A percentile compares a stretch with the other conserved stretches of the same genome.
Evolutionary conservation across 352 stramenopile genomes (phyloP).

Genomic region (Phytophthora pini): DNA sequence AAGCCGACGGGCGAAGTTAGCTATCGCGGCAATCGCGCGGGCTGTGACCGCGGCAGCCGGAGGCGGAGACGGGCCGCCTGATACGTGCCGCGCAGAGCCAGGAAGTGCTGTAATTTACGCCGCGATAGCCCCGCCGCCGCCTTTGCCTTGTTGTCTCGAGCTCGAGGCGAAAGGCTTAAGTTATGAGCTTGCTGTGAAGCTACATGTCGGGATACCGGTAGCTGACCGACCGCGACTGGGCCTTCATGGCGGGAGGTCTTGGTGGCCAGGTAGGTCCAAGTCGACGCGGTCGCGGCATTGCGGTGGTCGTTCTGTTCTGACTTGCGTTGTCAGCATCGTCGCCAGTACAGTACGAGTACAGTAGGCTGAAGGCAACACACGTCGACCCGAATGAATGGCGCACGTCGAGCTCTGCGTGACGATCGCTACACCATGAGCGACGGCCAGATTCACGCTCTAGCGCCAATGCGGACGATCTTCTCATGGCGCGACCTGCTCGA

Average conservation of each 20-base stretch:
- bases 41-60: slow-evolving; percentile 36
- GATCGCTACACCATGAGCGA: slow-evolving; percentile 3
- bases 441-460: background rate
- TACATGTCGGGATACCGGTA: too few species aligned
- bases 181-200: background rate
- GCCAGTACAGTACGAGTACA: slow-evolving; percentile 24
- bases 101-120: slow-evolving; percentile 29
- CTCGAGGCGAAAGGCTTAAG: background rate
- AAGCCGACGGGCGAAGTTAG: slow-evolving; percentile 25
- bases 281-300: slow-evolving; percentile 17
- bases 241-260: slow-evolving; percentile 2
- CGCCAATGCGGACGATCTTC: background rate
- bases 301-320: slow-evolving; percentile 10
- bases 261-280: background rate
- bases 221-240: background rate
- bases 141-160: background rate
- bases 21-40: slow-evolving; percentile 29
- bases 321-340: background rate
- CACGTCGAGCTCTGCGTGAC: slow-evolving; percentile 10
- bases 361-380: slow-evolving; percentile 16
- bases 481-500: background rate
- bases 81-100: slow-evolving; percentile 44
- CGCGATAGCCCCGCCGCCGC: slow-evolving; percentile 5
- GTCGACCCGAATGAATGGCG: slow-evolving; percentile 6
- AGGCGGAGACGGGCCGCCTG: slow-evolving; percentile 30